Evolutionary conservation across 352 stramenopile species (phyloP), one percentile per base, ranked within the genome.

Genomic region (Phytophthora uliginosa): DNA sequence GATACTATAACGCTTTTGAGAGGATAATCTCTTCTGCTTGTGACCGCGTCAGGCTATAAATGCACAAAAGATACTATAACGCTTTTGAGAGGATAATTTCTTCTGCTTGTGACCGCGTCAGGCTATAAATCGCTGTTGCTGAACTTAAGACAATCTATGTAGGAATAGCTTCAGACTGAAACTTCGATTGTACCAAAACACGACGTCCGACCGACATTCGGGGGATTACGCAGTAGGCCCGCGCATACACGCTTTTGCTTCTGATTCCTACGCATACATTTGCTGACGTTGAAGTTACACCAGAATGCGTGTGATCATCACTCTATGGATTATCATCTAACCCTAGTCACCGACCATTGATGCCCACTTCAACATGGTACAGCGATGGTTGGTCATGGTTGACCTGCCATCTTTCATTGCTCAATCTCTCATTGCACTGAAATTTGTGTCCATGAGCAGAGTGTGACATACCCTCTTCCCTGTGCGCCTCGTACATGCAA

Each of bases 361-460:
- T 34, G 34, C 55, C 5, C 31, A 61, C 55, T 62, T 62, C 55
- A 62, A 62, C 55, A 10, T 51, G 22, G 48, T 15, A 12, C 18
- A 2, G n/a, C 4, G 6, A 26, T n/a, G 33, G 54, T 60, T 60
- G 28, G 53, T 45, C 54, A 60, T 48, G 28, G 9, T 28, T 12
- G 22, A 28, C 7, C n/a, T 51, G n/a, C 18, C 20, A 6, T 12
- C 45, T 24, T 58, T 58, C 52, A 40, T n/a, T 13, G 53, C 3
- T 33, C 33, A 4, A 59, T 31, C 40, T 26, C 5, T 18, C 9
- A 7, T 15, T 45, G 38, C 13, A 47, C n/a, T n/a, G n/a, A n/a
- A n/a, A 45, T 45, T 13, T 17, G 18, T 45, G 38, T 18, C 13
- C 38, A 47, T 47, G 13, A n/a, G 38, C 13, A 17, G 18, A n/a